Conservation (phyloP, 768 basidiomycete genomes). For the Hydnomerulius pinastri region DNA sequence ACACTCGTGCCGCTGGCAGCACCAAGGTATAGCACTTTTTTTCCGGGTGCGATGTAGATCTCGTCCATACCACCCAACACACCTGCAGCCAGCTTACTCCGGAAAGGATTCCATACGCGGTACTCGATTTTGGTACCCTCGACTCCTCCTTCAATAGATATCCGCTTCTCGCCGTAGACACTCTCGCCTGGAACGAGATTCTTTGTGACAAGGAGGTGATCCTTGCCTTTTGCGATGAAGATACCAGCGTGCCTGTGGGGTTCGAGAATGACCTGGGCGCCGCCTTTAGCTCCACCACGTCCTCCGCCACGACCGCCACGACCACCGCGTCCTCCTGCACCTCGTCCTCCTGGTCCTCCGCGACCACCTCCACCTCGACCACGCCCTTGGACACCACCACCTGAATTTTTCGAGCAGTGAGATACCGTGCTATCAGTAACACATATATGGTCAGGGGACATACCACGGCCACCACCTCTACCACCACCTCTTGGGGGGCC, state of each 20-base stretch:
- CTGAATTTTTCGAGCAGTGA: background rate
- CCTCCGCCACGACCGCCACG: slow-evolving; percentile 61
- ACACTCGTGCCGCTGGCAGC: slow-evolving; percentile 98
- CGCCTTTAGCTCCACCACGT: slow-evolving; percentile 74
- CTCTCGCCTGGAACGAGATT: slow-evolving; percentile 97
- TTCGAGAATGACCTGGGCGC: slow-evolving; percentile 88
- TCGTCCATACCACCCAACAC: slow-evolving; percentile 93
- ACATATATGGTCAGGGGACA: slow-evolving; percentile 9
- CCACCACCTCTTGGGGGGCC: slow-evolving; percentile 43
- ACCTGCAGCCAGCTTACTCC: slow-evolving; percentile 95
- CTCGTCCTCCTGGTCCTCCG: slow-evolving; percentile 42
- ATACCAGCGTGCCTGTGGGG: slow-evolving; percentile 94
- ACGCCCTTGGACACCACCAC: slow-evolving; percentile 30
- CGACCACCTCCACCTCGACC: slow-evolving; percentile 39
- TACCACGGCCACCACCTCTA: slow-evolving; percentile 44
- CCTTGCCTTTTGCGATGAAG: slow-evolving; percentile 98
- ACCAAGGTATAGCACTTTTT: slow-evolving; percentile 96
- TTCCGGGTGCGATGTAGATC: slow-evolving; percentile 90
- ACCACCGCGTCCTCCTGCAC: slow-evolving; percentile 46
- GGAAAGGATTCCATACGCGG: slow-evolving; percentile 99
- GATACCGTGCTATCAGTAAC: slow-evolving; percentile 13
- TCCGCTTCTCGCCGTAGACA: slow-evolving; percentile 98
- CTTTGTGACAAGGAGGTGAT: slow-evolving; percentile 94
- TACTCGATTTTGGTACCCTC: slow-evolving; percentile 93
- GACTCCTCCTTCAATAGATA: slow-evolving; percentile 74